A percentile compares a stretch with the other conserved stretches of the same genome.
Evolutionary conservation across 129 eudicot species (phyloP).

Genomic region (Centrapalus pauciflorus): DNA sequence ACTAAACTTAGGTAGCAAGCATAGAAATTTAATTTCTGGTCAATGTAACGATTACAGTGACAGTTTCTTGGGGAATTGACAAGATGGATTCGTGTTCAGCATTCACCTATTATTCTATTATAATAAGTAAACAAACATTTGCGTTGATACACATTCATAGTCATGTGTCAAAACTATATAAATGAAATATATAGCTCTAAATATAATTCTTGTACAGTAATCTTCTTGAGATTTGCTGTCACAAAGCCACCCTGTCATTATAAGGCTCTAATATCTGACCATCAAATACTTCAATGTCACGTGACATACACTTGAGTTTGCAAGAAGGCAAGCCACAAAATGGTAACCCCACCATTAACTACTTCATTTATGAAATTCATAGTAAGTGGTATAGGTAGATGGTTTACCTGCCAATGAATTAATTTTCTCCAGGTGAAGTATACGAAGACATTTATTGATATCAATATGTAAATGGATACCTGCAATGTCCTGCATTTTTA

Average conservation of each 20-base stretch:
- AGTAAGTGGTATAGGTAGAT: background rate
- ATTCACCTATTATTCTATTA: background rate
- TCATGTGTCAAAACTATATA: background rate
- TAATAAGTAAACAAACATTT: background rate
- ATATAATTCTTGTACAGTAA: background rate
- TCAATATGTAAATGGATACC: constrained; percentile 89
- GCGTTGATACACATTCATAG: background rate
- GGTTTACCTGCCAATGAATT: constrained; percentile 71
- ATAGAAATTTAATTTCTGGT: background rate
- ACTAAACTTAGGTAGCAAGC: background rate
- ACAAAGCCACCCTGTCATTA: constrained; percentile 1
- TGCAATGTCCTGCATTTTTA: constrained; percentile 74
- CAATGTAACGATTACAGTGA: background rate
- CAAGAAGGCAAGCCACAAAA: constrained; percentile 3
- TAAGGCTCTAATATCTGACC: background rate
- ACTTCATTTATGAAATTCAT: too few relatives aligned
- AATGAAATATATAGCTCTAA: constrained; percentile 4
- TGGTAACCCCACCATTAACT: too few relatives aligned
- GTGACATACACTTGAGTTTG: constrained; percentile 2
- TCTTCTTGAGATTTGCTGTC: background rate
- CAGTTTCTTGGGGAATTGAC: background rate
- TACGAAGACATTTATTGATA: constrained; percentile 69
- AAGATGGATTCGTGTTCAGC: background rate
- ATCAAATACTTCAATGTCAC: constrained; percentile 13
- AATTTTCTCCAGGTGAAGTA: constrained; percentile 70